phyloP scores from a whole-genome alignment of 805 yeast genomes.

The Citeromyces nyonsensis region DNA sequence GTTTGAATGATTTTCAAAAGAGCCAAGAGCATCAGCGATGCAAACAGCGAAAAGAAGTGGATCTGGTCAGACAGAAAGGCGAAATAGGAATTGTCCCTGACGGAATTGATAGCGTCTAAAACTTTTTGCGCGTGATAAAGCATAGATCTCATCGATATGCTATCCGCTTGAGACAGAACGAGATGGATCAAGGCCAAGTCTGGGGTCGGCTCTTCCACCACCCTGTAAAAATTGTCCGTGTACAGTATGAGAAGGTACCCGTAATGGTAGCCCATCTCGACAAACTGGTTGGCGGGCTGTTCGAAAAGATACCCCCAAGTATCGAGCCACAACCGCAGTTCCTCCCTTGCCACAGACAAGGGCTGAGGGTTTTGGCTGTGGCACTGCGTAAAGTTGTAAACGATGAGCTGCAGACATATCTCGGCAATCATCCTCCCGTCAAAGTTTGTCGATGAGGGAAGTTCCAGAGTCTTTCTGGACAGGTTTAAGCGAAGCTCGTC shows the following conservation, averaged over 20 bases:
- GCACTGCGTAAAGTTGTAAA: slow-evolving; percentile 41
- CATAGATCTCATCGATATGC: slow-evolving; percentile 15
- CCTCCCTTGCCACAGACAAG: slow-evolving; percentile 23
- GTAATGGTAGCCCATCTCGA: slow-evolving; percentile 55
- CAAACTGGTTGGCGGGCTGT: slow-evolving; percentile 62
- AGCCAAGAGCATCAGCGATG: slow-evolving; percentile 20
- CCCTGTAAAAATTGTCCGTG: slow-evolving; percentile 16
- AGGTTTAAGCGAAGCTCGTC: slow-evolving; percentile 38
- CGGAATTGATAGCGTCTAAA: slow-evolving; percentile 20
- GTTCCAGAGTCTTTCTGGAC: slow-evolving; percentile 35
- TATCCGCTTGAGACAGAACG: slow-evolving; percentile 4
- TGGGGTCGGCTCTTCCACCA: background rate
- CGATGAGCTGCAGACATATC: slow-evolving; percentile 39
- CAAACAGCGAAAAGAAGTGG: slow-evolving; percentile 33
- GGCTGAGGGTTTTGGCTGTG: slow-evolving; percentile 6
- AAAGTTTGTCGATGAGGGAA: slow-evolving; percentile 53
- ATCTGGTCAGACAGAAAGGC: slow-evolving; percentile 61
- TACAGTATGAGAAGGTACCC: slow-evolving; percentile 34
- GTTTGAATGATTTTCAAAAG: slow-evolving; percentile 6
- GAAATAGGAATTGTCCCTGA: slow-evolving; percentile 34
- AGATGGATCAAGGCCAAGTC: slow-evolving; percentile 1
- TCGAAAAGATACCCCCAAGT: slow-evolving; percentile 58
- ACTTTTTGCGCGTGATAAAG: slow-evolving; percentile 24
- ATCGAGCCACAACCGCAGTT: slow-evolving; percentile 43
- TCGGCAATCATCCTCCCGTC: slow-evolving; percentile 79